A percentile compares a stretch with the other conserved stretches of the same genome.
Evolutionary conservation across 2,329 filamentous ascomycete genomes (phyloP).

Genomic region (Cladosporium sp.): DNA sequence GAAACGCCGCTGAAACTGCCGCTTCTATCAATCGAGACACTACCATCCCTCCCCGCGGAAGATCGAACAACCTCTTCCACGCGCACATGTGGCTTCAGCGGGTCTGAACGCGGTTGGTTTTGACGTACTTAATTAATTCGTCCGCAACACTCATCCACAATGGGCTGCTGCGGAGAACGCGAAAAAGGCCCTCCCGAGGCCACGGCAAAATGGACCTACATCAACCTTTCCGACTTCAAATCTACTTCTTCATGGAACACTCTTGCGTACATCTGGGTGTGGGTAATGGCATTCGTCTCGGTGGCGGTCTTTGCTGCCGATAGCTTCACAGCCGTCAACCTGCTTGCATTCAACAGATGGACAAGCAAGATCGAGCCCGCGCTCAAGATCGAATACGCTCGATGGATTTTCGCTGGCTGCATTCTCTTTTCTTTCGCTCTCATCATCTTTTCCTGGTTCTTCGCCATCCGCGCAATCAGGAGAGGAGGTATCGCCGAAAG

Average conservation of each 20-base stretch:
- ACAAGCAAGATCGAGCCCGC: slow-evolving; percentile 73
- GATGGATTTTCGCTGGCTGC: slow-evolving; percentile 91
- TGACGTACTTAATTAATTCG: neutral
- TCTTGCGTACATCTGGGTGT: slow-evolving; percentile 80
- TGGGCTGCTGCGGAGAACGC: slow-evolving; percentile 32
- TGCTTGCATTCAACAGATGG: slow-evolving; percentile 85
- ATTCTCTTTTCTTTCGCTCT: slow-evolving; percentile 88
- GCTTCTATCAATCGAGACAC: neutral
- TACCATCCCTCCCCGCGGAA: neutral
- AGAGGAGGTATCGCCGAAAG: slow-evolving; percentile 83
- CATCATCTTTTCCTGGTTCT: slow-evolving; percentile 70
- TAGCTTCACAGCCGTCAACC: slow-evolving; percentile 85
- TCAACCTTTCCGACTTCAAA: slow-evolving; percentile 72
- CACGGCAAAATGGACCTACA: slow-evolving; percentile 75
- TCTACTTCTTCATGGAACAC: slow-evolving; percentile 68
- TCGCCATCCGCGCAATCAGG: slow-evolving; percentile 72
- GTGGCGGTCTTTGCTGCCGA: slow-evolving; percentile 83
- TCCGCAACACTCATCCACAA: slow-evolving; percentile 14
- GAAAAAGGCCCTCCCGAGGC: slow-evolving; percentile 37
- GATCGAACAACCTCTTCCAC: neutral
- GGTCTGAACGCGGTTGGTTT: slow-evolving; percentile 5
- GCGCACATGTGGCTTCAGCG: slow-evolving; percentile 10
- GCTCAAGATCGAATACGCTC: slow-evolving; percentile 70
- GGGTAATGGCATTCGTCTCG: slow-evolving; percentile 71
- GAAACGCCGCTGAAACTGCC: neutral